Conservation (phyloP, 176 grass and related monocot species). For the Oryza nivara region DNA sequence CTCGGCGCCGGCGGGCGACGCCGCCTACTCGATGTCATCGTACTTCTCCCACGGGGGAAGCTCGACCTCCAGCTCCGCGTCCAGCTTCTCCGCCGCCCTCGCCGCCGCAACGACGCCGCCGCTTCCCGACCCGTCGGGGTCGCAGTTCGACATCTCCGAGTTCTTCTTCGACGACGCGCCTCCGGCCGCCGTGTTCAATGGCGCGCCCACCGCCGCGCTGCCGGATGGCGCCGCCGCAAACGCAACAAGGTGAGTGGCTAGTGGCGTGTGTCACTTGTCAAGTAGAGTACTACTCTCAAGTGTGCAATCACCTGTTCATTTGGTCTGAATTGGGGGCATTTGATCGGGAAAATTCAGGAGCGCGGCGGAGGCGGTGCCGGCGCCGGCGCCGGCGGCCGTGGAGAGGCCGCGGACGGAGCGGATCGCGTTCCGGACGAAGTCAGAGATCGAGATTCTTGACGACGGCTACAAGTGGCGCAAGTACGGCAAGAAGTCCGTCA, state of each 20-base stretch:
- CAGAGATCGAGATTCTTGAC: constrained; percentile 75
- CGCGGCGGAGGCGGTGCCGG: constrained; percentile 34
- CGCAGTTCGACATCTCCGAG: constrained; percentile 69
- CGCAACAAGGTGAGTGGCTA: constrained; percentile 28
- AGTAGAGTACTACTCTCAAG: background rate
- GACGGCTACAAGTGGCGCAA: constrained; percentile 98
- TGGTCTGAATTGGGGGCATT: background rate
- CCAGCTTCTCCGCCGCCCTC: constrained; percentile 61
- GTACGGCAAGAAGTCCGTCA: constrained; percentile 98
- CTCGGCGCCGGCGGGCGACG: constrained; percentile 27
- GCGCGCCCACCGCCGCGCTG: background rate
- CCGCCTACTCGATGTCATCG: constrained; percentile 45
- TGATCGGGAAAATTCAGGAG: constrained; percentile 39
- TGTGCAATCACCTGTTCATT: background rate
- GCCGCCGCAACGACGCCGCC: constrained; percentile 3
- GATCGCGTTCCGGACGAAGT: constrained; percentile 88
- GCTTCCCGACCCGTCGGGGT: background rate
- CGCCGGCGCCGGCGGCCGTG: constrained; percentile 3
- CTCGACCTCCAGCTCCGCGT: constrained; percentile 48
- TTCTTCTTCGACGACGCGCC: constrained; percentile 53
- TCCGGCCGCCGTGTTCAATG: background rate
- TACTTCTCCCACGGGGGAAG: constrained; percentile 53
- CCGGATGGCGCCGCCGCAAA: background rate
- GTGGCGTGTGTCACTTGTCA: background rate
- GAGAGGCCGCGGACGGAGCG: constrained; percentile 61